These are phyloP conservation scores for Pseudogymnoascus sp. DNA, from an alignment of 2,329 filamentous ascomycete genomes.

Conservation along the genomic window DNA sequence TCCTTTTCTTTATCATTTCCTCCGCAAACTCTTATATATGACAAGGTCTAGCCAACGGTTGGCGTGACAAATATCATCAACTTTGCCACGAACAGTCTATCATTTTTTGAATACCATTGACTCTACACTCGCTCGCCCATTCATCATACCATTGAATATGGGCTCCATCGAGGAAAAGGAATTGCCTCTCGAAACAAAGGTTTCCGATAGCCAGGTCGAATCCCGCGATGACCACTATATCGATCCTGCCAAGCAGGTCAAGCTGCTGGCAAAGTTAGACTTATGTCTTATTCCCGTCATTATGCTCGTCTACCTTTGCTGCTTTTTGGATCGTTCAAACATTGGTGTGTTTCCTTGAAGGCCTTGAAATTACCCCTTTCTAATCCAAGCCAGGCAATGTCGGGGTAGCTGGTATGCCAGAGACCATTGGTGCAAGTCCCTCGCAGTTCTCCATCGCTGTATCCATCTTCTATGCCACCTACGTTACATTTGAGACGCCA, in stretches of 20 bases:
- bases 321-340: constrained; percentile 44
- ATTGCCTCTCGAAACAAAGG: constrained; percentile 11
- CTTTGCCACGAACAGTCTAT: not conserved
- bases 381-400: constrained; percentile 19
- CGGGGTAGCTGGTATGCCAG: constrained; percentile 19
- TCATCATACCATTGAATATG: not conserved
- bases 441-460: constrained; percentile 26
- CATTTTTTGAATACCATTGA: not conserved
- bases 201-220: constrained; percentile 3
- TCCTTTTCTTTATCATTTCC: constrained; percentile 5
- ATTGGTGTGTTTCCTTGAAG: constrained; percentile 20
- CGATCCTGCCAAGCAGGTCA: constrained; percentile 39
- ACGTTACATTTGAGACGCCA: constrained; percentile 44
- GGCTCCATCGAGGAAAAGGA: not conserved
- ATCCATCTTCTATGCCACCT: constrained; percentile 45
- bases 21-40: constrained; percentile 9
- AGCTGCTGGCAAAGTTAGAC: constrained; percentile 42
- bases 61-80: not conserved
- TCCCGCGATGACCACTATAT: constrained; percentile 23
- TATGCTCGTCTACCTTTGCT: constrained; percentile 48
- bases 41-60: constrained; percentile 1
- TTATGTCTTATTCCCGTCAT: constrained; percentile 38
- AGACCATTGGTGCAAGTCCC: constrained; percentile 17
- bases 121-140: not conserved
- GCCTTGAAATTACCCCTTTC: not conserved